These are phyloP conservation scores for Pseudogymnoascus sp. DNA, from an alignment of 2,329 filamentous ascomycete genomes.

Conservation along the genomic window DNA sequence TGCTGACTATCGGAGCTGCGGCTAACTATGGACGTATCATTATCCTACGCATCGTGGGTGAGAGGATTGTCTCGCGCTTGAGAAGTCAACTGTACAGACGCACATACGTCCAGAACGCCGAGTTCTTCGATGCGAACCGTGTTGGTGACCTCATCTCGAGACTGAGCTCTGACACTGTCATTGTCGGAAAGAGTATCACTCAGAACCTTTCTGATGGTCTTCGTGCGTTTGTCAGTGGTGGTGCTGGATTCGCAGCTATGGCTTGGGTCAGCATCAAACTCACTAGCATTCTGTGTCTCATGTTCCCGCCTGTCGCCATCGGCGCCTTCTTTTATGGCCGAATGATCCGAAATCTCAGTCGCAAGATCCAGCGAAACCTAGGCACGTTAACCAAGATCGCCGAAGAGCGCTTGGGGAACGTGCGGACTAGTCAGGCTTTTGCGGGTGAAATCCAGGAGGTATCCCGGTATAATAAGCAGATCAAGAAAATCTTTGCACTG, in stretches of 20 bases:
- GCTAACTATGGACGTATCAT: slow-evolving; percentile 94
- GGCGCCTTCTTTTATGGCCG: slow-evolving; percentile 90
- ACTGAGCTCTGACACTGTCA: slow-evolving; percentile 91
- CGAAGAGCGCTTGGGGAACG: slow-evolving; percentile 94
- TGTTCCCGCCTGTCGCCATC: slow-evolving; percentile 86
- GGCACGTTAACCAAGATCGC: slow-evolving; percentile 94
- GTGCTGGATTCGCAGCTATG: slow-evolving; percentile 87
- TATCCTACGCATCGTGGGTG: slow-evolving; percentile 86
- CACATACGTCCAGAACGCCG: slow-evolving; percentile 94
- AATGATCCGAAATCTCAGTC: slow-evolving; percentile 79
- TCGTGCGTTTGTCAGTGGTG: slow-evolving; percentile 80
- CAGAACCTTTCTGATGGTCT: slow-evolving; percentile 97
- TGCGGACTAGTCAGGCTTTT: slow-evolving; percentile 94
- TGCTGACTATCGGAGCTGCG: slow-evolving; percentile 76
- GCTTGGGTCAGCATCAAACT: slow-evolving; percentile 89
- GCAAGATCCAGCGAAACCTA: slow-evolving; percentile 88
- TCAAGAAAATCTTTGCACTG: slow-evolving; percentile 84
- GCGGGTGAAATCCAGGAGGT: slow-evolving; percentile 89
- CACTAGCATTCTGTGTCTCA: slow-evolving; percentile 75
- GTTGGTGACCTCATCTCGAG: slow-evolving; percentile 95
- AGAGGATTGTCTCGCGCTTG: slow-evolving; percentile 85
- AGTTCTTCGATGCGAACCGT: slow-evolving; percentile 97
- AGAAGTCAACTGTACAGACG: slow-evolving; percentile 83
- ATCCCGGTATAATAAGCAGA: slow-evolving; percentile 82
- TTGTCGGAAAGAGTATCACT: slow-evolving; percentile 97